A percentile compares a stretch with the other conserved stretches of the same genome.
phyloP scores from a whole-genome alignment of 2,329 filamentous ascomycete species.

The Xylaria sp. region DNA sequence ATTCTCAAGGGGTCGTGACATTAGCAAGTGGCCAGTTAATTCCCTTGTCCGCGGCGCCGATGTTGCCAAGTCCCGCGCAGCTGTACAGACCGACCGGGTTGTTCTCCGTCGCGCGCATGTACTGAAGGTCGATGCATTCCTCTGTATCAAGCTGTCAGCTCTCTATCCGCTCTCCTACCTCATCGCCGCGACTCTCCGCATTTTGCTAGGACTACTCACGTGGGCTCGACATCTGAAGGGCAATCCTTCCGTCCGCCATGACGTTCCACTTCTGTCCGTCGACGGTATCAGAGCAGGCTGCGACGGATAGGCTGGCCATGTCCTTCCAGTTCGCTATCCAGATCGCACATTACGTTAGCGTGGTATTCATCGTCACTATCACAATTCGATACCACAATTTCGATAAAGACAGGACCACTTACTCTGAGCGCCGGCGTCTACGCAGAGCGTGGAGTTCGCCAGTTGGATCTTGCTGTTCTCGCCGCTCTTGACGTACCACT shows the following conservation, averaged over 20 bases:
- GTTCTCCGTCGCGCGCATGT: conserved; percentile 55
- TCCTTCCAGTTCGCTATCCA: conserved; percentile 54
- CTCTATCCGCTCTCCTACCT: not conserved
- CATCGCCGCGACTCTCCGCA: not conserved
- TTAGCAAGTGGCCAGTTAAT: conserved; percentile 55
- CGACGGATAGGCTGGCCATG: conserved; percentile 53
- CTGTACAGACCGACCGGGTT: conserved; percentile 55
- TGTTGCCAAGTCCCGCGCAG: conserved; percentile 54
- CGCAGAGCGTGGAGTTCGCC: conserved; percentile 53
- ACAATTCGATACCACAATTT: too few relatives aligned
- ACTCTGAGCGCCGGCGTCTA: conserved; percentile 54
- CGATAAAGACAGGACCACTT: conserved; percentile 6
- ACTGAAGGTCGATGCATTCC: conserved; percentile 56
- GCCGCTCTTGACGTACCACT: conserved; percentile 55
- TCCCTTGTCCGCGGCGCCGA: conserved; percentile 54
- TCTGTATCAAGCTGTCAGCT: conserved; percentile 44
- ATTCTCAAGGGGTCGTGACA: conserved; percentile 35
- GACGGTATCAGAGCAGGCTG: conserved; percentile 50
- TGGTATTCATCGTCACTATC: too few relatives aligned
- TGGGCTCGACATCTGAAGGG: conserved; percentile 51
- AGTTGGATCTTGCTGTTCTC: conserved; percentile 52
- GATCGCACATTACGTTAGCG: conserved; percentile 3
- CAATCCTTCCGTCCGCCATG: conserved; percentile 55
- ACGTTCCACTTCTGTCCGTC: conserved; percentile 53
- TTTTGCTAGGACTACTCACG: conserved; percentile 44